Base-by-base conservation (phyloP, 169 alveolate genomes). In the Eimeria mitis region DNA sequence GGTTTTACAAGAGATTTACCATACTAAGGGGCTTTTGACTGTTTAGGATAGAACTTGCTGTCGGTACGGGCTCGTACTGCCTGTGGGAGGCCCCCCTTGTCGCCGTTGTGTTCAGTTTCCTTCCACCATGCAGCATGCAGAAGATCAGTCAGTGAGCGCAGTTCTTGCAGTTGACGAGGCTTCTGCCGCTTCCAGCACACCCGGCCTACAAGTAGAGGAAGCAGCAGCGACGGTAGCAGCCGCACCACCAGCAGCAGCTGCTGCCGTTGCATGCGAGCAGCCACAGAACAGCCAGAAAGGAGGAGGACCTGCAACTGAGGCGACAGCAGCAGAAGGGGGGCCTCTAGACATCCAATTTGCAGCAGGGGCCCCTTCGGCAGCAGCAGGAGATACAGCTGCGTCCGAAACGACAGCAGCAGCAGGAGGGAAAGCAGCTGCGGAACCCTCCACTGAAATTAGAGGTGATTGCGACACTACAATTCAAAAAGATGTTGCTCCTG, bases 51-150 rank as follows among this genome's bases (percentile, higher is more conserved):
- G 47, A 49, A 79, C 42, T 4, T 11, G 2, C 4, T 19, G 54
- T 54, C 4, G 40, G 34, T 44, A 1, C 56, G 54, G 83, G 83
- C 56, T 54, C 56, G 54, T 6, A 40, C 56, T 54, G 34, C 83
- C 83, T 54, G 83, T 73, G 83, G 83, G 54, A 73, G 83, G 83
- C 83, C 56, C 56, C 54, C 83, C 56, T 73, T 34, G 14, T 14
- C 31, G 31, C 13, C 14, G 4, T 25, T 40, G 21, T 73, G 8
- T 1, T 40, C 34, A 3, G 14, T 23, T 2, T 70, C 78, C 78
- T 73, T 73, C 83, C 83, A 73, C 54, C 31, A 73, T 73, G 83
- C 83, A 73, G 83, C 83, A 73, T 73, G 83, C 34, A 37, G 83
- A 40, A 40, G 83, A 21, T 73, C 83, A 79, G 14, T 47, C 89